Percentiles rank a stretch among this genome's conserved stretches.
phyloP scores from a whole-genome alignment of 192 early-diverging fungal species.

The Umbelopsis sp. region DNA sequence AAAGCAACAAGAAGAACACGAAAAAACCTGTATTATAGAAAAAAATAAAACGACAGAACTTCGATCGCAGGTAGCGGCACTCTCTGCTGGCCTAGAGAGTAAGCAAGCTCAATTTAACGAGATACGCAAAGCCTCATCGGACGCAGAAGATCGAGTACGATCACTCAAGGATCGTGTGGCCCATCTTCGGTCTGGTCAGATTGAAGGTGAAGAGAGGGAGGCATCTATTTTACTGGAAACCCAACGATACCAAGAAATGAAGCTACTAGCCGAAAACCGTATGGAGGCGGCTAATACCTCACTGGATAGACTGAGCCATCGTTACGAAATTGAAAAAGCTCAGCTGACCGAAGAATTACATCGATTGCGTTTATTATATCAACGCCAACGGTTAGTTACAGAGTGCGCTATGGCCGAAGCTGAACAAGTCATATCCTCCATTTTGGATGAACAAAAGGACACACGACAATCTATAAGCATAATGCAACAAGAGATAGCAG shows the following conservation, averaged over 20 bases:
- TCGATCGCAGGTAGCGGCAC: background rate
- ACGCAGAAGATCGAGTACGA: conserved; percentile 3
- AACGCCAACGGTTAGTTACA: background rate
- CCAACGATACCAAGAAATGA: background rate
- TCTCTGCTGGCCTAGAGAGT: conserved; percentile 16
- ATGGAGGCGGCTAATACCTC: background rate
- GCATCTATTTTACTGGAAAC: conserved; percentile 3
- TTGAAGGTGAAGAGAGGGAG: background rate
- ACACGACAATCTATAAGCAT: background rate
- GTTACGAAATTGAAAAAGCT: background rate
- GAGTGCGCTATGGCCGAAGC: background rate
- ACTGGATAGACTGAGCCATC: background rate
- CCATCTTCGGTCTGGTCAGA: conserved; percentile 3
- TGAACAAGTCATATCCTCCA: background rate
- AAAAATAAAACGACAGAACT: background rate
- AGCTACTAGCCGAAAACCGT: background rate
- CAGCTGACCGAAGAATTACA: conserved; percentile 1
- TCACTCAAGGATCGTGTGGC: background rate
- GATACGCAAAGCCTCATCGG: background rate
- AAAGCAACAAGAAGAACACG: conserved; percentile 10
- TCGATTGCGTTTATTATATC: background rate
- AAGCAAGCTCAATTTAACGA: conserved; percentile 5
- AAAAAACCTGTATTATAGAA: background rate
- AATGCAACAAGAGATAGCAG: background rate
- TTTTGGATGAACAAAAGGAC: background rate